Evolutionary conservation across 495 filamentous ascomycete species (phyloP), one percentile per base, ranked within the genome.

Genomic region (Peziza echinospora): DNA sequence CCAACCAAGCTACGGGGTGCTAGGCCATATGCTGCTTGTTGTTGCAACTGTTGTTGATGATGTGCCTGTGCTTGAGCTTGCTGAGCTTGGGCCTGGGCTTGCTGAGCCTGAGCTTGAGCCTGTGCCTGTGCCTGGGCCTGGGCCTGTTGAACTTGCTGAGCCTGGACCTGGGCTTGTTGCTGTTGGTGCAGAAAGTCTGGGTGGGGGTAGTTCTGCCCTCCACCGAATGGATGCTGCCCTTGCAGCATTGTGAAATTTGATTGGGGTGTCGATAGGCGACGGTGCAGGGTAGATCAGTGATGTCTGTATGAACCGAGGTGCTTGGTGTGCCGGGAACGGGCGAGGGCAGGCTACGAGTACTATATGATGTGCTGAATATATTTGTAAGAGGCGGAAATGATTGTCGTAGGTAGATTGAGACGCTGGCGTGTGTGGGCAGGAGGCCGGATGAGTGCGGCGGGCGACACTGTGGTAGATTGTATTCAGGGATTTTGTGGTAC

Each of bases 101-200:
- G 26, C 21, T 43, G 41, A 43, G 41, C 41, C 13, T 42, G 40
- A 34, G 28, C 28, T 16, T 34, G 28, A 34, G 28, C 28, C 40
- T 42, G 40, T 11, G 40, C 40, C 19, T 42, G 40, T 11, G 40
- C 40, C 19, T 48, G 47, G 10, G 51, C 51, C 16, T 57, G 54
- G 16, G 49, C 47, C 17, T 52, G 47, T 21, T 54, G 54, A 13
- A 54, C 51, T 1, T 53, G 52, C 21, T 54, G 52, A 10, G 52
- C 49, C 3, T 52, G 49, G 2, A 52, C 46, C 6, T 53, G 51
- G 11, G 48, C 45, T 13, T 54, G 52, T 13, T 56, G 53, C 28
- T 54, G 53, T 41, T 59, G 56, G 41, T 59, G 57, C 22, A 45
- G 47, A 17, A 57, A 60, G 22, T 43, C n/a, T 11, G 13, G 13